phyloP scores from a whole-genome alignment of 73 alveolate species.

The Paramecium caudatum region DNA sequence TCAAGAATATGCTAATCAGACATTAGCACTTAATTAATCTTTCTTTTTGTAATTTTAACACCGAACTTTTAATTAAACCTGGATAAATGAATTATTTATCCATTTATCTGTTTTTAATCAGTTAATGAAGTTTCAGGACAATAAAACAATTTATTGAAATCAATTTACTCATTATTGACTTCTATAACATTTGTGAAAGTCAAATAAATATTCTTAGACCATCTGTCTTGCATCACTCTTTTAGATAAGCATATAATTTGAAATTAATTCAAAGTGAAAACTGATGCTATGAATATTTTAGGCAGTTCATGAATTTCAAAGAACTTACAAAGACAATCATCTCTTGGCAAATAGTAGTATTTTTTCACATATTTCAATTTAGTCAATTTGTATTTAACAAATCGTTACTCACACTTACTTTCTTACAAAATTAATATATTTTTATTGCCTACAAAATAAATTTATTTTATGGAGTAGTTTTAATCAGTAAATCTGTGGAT shows the following conservation, averaged over 20 bases:
- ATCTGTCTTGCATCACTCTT: not conserved
- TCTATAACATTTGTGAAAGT: not conserved
- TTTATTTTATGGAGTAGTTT: not conserved
- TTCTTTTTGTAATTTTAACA: slow-evolving; percentile 8
- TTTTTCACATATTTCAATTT: slow-evolving; percentile 21
- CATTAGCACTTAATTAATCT: not conserved
- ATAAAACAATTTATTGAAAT: not conserved
- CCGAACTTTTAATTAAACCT: slow-evolving; percentile 23
- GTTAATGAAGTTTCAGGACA: not conserved
- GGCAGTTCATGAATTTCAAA: slow-evolving; percentile 45
- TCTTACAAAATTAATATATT: slow-evolving; percentile 24
- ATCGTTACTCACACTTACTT: not conserved
- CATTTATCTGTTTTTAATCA: not conserved
- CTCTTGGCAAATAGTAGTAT: slow-evolving; percentile 12
- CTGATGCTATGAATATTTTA: slow-evolving; percentile 28
- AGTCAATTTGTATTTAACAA: slow-evolving; percentile 27
- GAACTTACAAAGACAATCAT: slow-evolving; percentile 35
- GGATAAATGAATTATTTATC: slow-evolving; percentile 10
- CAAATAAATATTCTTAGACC: not conserved
- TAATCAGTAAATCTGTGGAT: slow-evolving; percentile 27
- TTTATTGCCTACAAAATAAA: not conserved
- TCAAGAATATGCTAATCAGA: slow-evolving; percentile 21
- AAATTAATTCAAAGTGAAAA: not conserved
- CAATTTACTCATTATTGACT: not conserved
- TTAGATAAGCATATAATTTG: slow-evolving; percentile 29